Evolutionary conservation across 192 early-diverging fungal genomes (phyloP), one percentile per base, ranked within the genome.

Genomic region (Backusella liffmaniae): DNA sequence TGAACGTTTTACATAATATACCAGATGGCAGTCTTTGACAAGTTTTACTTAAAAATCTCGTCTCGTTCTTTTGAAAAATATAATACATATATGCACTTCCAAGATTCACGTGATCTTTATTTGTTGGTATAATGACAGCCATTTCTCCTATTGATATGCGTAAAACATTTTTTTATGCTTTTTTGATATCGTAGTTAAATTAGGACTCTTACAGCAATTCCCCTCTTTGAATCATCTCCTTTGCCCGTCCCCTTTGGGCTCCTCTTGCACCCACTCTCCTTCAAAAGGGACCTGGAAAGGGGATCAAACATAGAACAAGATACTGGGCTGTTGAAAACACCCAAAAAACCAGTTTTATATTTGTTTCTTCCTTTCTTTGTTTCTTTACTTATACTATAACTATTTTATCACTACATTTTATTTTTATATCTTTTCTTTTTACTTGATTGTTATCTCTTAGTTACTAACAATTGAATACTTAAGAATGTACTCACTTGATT

Each of bases 401-500:
- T 26, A 59, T 59, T 59, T 23, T 59, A 23, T 26, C 10, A 26
- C 9, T 4, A 59, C 0, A 59, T 59, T 59, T 10, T 26, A 9
- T 26, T 23, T 59, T 23, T 26, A 56, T 26, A 59, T 12, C 21
- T 26, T 23, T 59, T 59, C 23, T 59, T 59, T 59, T 59, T 59
- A 23, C 10, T 59, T 26, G 2, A 2, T 26, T 26, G 3, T 59
- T 59, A 26, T 26, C 5, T 23, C 23, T 59, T 7, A 8, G 9
- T 59, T 59, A 49, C 18, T 26, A 59, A 23, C 10, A 23, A 26
- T 59, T 59, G 23, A 59, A 59, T 23, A 59, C 9, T 23, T 59
- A 26, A 68, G 4, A 21, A 37, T 37, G 67, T 77, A 72, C 7
- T 71, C 76, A 16, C 70, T 76, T 46, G 35, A 72, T 59, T 70